Evolutionary conservation across 169 alveolate species (phyloP), one percentile per base, ranked within the genome.

Genomic region (Hepatocystis sp.): DNA sequence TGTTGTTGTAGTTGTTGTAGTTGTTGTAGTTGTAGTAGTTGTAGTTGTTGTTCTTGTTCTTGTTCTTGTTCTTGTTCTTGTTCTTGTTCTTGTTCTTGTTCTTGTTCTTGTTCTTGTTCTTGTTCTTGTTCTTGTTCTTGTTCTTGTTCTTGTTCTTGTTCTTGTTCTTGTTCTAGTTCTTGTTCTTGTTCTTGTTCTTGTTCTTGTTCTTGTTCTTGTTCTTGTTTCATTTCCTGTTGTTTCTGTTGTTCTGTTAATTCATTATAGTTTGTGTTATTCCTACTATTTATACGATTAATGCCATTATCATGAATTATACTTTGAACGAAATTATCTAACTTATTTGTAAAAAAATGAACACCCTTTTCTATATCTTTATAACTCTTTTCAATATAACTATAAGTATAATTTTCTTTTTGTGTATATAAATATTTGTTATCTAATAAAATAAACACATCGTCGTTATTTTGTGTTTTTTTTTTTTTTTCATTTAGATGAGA

Each of bases 361-460:
- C 4, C 1, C n/a, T n/a, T n/a, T 25, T 4, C 2, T 27, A 23
- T 23, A n/a, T 66, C 55, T 58, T 30, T 40, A 64, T 76, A 76
- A 51, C 58, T 11, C 51, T 76, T 64, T 34, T 58, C 44, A 40
- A 76, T 47, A 36, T 58, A 44, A 44, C 39, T 49, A 44, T 63
- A 76, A 8, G 88, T 58, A 47, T 34, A 56, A 5, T 63, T 47
- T 23, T 76, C 88, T 28, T 76, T 76, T 51, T 76, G 78, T 51
- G 46, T 76, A 27, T 76, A 63, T 58, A 76, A 63, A 13, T 32
- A 34, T 25, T 76, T 76, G 40, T 63, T 34, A 11, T 52, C 51
- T 44, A 76, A 21, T n/a, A 39, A 2, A 2, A 28, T 13, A 17
- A 10, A 44, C 25, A 76, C 56, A 13, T 32, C 8, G 5, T 47